phyloP scores from a whole-genome alignment of 345 rosid species.

The Pistacia vera region DNA sequence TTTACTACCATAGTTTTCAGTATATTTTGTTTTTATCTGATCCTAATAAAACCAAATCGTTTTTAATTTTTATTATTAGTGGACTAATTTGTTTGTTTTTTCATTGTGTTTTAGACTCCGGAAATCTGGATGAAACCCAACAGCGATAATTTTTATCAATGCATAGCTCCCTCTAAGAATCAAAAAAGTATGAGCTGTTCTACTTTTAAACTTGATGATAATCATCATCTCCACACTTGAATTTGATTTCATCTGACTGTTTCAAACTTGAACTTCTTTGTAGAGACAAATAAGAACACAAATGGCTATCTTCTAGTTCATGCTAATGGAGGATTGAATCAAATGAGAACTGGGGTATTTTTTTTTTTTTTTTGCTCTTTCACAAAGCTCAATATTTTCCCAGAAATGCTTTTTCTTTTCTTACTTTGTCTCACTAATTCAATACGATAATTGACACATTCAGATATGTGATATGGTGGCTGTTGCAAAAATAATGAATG shows the following conservation, averaged over 20 bases:
- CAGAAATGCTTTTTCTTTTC: not conserved
- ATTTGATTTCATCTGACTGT: not conserved
- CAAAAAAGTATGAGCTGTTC: slow-evolving; percentile 46
- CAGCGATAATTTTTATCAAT: slow-evolving; percentile 56
- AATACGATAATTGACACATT: slow-evolving; percentile 14
- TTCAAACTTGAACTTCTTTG: slow-evolving; percentile 3
- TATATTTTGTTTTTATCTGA: not conserved
- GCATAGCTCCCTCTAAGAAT: slow-evolving; percentile 66
- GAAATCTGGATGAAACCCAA: slow-evolving; percentile 94
- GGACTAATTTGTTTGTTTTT: not conserved
- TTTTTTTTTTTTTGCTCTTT: not conserved
- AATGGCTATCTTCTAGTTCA: slow-evolving; percentile 91
- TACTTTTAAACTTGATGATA: too few species aligned
- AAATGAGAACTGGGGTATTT: slow-evolving; percentile 98
- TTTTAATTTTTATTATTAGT: not conserved
- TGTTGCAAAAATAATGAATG: slow-evolving; percentile 92
- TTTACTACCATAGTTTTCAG: not conserved
- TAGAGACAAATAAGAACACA: slow-evolving; percentile 44
- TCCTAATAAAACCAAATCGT: not conserved
- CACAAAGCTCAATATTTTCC: not conserved
- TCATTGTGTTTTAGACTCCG: slow-evolving; percentile 50
- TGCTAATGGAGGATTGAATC: slow-evolving; percentile 98
- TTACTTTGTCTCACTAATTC: not conserved
- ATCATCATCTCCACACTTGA: not conserved
- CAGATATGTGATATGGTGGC: slow-evolving; percentile 99